Base-by-base conservation (phyloP, 345 rosid species). In the Adansonia digitata region DNA sequence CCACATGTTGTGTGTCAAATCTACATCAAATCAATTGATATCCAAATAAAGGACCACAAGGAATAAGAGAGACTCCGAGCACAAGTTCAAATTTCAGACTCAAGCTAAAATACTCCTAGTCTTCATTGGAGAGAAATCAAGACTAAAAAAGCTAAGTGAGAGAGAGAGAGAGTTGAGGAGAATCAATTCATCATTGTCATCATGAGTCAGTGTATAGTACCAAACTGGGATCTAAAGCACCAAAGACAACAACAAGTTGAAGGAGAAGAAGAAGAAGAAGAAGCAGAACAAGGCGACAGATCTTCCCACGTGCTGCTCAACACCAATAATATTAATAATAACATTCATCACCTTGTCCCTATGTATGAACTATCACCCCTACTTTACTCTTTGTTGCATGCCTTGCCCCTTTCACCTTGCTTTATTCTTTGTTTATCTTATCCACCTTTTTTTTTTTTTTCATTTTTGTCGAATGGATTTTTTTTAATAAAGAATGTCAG, bases 161-260 rank as follows among this genome's bases (percentile, higher is more conserved):
- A 24, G 7, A 14, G 11, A 24, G 17, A 45, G 12, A 3, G 31
- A 52, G 57, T 52, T 65, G 40, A 13, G 17, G 34, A 67, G 55
- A 43, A 67, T 67, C 71, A 26, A 53, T 11, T 34, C 68, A n/a
- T 35, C 64, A 52, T 1, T 3, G 26, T 24, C 80, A 63, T 69
- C 40, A 86, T 78, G 81, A 84, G 80, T 80, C 74, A 86, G 40
- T 75, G 78, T 46, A 48, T 57, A 35, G 86, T 74, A 61, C 79
- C 86, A 74, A 80, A 75, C 62, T 86, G 82, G 82, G 81, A 82
- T 62, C 78, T 74, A 68, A 77, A 48, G 66, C 80, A 56, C 10
- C 84, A 67, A 67, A 61, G 77, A 78, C 87, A 81, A 45, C 79
- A 78, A 75, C 80, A 74, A 35, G 65, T 76, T 69, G 75, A 73